Conservation (phyloP, 2,329 filamentous ascomycete species). For the Sclerotinia minor region DNA sequence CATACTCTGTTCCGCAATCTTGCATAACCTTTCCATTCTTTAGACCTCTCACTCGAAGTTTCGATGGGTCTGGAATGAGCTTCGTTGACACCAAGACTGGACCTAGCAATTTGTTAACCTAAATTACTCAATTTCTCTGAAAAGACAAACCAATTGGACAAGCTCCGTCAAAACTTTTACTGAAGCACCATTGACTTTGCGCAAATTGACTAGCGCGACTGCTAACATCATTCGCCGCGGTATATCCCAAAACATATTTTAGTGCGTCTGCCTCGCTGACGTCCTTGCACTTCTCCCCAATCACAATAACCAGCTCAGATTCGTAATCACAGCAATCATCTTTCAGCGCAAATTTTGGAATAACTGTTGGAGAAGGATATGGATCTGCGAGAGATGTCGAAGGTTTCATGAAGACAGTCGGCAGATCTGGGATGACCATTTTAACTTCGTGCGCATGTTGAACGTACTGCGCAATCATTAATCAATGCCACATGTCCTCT, state of each 20-base stretch:
- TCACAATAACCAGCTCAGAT: conserved; percentile 52
- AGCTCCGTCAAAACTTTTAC: conserved; percentile 52
- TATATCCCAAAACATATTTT: conserved; percentile 57
- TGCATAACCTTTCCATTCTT: conserved; percentile 53
- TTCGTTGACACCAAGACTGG: conserved; percentile 51
- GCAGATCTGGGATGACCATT: conserved; percentile 47
- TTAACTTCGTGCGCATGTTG: conserved; percentile 50
- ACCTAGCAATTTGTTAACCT: conserved; percentile 38
- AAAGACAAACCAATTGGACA: conserved; percentile 47
- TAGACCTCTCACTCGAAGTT: conserved; percentile 46
- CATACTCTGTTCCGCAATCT: conserved; percentile 47
- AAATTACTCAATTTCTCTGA: background rate
- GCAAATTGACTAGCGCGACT: conserved; percentile 52
- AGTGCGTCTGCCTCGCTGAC: conserved; percentile 50
- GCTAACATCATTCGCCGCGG: conserved; percentile 57
- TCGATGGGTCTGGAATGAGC: conserved; percentile 46
- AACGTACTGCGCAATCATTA: conserved; percentile 43
- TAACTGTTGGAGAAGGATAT: conserved; percentile 44
- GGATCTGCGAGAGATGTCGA: conserved; percentile 36
- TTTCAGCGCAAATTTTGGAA: conserved; percentile 49
- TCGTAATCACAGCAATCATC: conserved; percentile 52
- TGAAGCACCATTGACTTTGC: conserved; percentile 52
- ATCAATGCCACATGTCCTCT: background rate
- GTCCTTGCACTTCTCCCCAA: conserved; percentile 50
- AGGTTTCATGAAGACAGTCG: conserved; percentile 43